Percentiles rank a stretch among this genome's conserved stretches.
These are phyloP conservation scores for Colletotrichum sp. DNA, from an alignment of 2,329 filamentous ascomycete species.

Conservation along the genomic window DNA sequence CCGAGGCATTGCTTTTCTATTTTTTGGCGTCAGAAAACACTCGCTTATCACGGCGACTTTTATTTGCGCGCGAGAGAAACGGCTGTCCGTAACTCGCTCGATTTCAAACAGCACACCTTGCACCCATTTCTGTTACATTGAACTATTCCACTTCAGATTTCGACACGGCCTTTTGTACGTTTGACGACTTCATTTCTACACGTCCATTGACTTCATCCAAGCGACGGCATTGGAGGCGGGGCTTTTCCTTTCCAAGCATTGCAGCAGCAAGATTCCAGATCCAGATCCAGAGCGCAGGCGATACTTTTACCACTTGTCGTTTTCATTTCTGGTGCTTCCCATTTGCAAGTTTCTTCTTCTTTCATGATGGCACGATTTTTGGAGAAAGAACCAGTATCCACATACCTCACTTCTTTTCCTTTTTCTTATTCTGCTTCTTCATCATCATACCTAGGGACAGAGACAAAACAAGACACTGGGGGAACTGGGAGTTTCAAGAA, in stretches of 20 bases:
- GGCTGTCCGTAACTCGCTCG: background rate
- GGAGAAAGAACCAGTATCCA: conserved; percentile 3
- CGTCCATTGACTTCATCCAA: background rate
- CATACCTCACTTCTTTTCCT: conserved; percentile 2
- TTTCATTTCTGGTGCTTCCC: background rate
- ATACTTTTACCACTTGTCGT: background rate
- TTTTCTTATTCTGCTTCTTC: background rate
- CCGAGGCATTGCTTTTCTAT: background rate
- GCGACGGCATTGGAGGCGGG: background rate
- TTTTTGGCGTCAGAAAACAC: background rate
- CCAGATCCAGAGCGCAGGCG: background rate
- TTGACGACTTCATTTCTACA: conserved; percentile 8
- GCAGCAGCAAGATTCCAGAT: background rate
- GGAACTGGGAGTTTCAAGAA: conserved; percentile 6
- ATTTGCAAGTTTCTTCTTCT: background rate
- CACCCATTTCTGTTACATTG: background rate
- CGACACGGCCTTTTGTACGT: conserved; percentile 13
- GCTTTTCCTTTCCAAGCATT: background rate
- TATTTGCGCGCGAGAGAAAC: background rate
- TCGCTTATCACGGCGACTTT: background rate
- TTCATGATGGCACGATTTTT: conserved; percentile 13
- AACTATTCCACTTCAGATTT: background rate
- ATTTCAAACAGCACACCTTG: background rate
- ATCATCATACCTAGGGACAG: conserved; percentile 12
- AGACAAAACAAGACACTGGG: conserved; percentile 11